These are phyloP conservation scores for Ustilago trichophora DNA, from an alignment of 1,284 basidiomycete species.

Conservation along the genomic window DNA sequence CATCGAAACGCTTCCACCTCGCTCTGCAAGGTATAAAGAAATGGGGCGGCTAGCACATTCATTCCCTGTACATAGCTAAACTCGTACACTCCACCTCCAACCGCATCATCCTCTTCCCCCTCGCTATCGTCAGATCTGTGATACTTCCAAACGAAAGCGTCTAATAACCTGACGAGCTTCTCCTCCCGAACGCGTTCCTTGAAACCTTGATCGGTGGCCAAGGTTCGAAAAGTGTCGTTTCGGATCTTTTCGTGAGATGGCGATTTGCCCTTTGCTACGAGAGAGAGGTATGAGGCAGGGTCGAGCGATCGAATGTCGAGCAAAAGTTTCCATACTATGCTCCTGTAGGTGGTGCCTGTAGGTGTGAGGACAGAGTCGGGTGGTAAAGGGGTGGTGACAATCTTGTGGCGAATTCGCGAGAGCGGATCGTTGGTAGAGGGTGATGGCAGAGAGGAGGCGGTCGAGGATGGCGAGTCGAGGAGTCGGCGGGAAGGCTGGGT, in stretches of 20 bases:
- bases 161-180: slow-evolving; percentile 91
- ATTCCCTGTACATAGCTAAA: slow-evolving; percentile 97
- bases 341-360: slow-evolving; percentile 30
- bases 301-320: slow-evolving; percentile 40
- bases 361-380: slow-evolving; percentile 19
- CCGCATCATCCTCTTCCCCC: slow-evolving; percentile 70
- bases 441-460: background rate
- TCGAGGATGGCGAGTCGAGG: slow-evolving; percentile 8
- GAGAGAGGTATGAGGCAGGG: slow-evolving; percentile 40
- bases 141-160: slow-evolving; percentile 96
- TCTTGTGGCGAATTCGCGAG: slow-evolving; percentile 30
- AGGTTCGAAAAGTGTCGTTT: slow-evolving; percentile 76
- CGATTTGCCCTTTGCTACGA: slow-evolving; percentile 51
- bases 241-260: slow-evolving; percentile 68
- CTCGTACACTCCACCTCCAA: slow-evolving; percentile 68
- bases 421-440: slow-evolving; percentile 17
- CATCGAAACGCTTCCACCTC: slow-evolving; percentile 96
- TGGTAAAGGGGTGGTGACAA: slow-evolving; percentile 37
- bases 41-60: slow-evolving; percentile 97
- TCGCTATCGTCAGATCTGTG: slow-evolving; percentile 69
- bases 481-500: slow-evolving; percentile 1
- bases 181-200: slow-evolving; percentile 93
- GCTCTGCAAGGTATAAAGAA: slow-evolving; percentile 92
- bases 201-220: slow-evolving; percentile 93
- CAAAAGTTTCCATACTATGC: slow-evolving; percentile 57